Evolutionary conservation across 2,329 filamentous ascomycete species (phyloP), one percentile per base, ranked within the genome.

Genomic region (Pyricularia pennisetigena): DNA sequence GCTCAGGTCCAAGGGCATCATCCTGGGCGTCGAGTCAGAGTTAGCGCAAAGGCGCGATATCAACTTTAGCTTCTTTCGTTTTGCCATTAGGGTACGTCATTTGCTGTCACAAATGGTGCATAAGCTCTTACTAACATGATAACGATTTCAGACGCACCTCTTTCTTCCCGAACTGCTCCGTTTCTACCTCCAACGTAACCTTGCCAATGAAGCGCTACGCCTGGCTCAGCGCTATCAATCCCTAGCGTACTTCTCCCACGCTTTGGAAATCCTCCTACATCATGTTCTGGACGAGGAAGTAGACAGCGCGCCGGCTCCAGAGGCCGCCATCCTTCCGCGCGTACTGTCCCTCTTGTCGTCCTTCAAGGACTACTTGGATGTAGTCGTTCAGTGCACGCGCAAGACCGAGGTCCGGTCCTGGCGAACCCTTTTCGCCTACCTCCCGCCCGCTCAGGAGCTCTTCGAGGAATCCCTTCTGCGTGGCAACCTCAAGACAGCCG

Each of bases 401-500:
- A 99, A 99, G 79, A 99, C 95, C 0, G 95, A 99, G 76, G 88
- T 97, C 8, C 88, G 94, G 57, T 97, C 93, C 68, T 99, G 95
- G 95, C 89, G 91, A 69, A 97, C 95, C 0, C 83, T 99, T 0
- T 99, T 99, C 77, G 88, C 89, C 4, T 93, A 97, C 74, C 83
- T 99, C 0, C 95, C 95, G 0, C 92, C 94, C 0, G 92, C 94
- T 4, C 90, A 93, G 74, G 91, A 95, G 72, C 85, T 99, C 0
- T 99, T 99, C 73, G 94, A 99, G 77, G 92, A 97, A 77, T 94
- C 93, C 4, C 81, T 99, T 10, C 88, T 90, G 71, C 87, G 92
- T 68, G 93, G 92, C 3, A 92, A 90, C 4, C 82, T 99, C 66
- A 98, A 98, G 79, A 99, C 95, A 6, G 96, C 95, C 1, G 94